Evolutionary conservation across 129 eudicot species (phyloP), one percentile per base, ranked within the genome.

Genomic region (Flaveria robusta): DNA sequence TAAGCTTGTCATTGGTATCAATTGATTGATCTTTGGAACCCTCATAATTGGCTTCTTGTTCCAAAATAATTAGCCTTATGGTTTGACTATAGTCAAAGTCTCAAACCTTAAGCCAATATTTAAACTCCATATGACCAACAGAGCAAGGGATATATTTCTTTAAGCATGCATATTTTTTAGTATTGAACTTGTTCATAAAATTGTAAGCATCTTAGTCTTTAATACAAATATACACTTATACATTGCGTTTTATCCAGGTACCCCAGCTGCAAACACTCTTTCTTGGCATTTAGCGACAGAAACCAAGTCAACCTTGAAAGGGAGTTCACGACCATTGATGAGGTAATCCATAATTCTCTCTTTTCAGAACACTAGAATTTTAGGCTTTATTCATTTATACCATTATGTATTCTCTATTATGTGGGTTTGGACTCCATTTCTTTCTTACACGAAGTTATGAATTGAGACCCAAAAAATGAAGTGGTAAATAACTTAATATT

Each of bases 271-370:
- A 59, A 94, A 84, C 47, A 91, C 99, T 77, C 89, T 94, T 23
- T 89, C 97, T 65, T 94, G 99, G 99, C 99, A 94, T 92, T 78
- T 94, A 83, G 97, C 96, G 13, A 87, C 99, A n/a, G 99, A 87
- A 81, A 85, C 92, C 50, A 87, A 91, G 77, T 83, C 97, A 59
- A 87, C 97, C 46, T 65, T 91, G 80, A 89, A 85, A 86, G 92
- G 93, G 68, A 76, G 82, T 66, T 85, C 89, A 54, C 81, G 77
- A 51, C 75, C 84, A 23, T 66, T 80, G 42, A 70, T 74, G 70
- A 80, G 79, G 84, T 74, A 67, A 42, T 55, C 74, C 22, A 27
- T 72, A n/a, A 16, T 50, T n/a, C 20, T 66, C 23, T 65, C 23
- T 72, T 8, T 39, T 78, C 39, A 46, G 41, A 62, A 11, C 9